Conservation (phyloP, 78 protist genomes). For the Tieghemostelium lacteum region DNA sequence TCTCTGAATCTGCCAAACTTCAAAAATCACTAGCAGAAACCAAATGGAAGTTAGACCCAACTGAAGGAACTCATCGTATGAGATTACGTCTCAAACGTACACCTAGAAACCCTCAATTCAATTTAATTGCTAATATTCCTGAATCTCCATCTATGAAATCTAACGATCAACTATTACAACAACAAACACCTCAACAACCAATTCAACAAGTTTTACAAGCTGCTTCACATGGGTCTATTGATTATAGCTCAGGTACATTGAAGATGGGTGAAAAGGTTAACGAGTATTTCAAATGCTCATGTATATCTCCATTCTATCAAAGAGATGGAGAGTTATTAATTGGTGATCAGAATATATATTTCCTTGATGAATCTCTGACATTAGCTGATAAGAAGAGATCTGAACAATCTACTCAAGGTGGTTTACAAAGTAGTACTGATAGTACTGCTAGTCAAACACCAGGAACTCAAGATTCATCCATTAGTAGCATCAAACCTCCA, state of each 20-base stretch:
- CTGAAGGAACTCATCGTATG: constrained; percentile 75
- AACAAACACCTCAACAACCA: background rate
- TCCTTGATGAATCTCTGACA: constrained; percentile 45
- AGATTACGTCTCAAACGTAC: constrained; percentile 53
- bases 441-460: background rate
- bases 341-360: constrained; percentile 67
- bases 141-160: background rate
- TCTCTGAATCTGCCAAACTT: background rate
- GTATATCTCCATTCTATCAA: constrained; percentile 59
- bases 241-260: constrained; percentile 51
- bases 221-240: background rate
- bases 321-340: constrained; percentile 77
- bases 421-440: too few species aligned
- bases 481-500: constrained; percentile 23
- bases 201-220: too few species aligned
- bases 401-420: too few species aligned
- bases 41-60: constrained; percentile 79
- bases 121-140: background rate
- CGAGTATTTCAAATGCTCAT: constrained; percentile 21
- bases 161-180: background rate
- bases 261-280: constrained; percentile 52
- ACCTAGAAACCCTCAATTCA: background rate
- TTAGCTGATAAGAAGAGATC: background rate
- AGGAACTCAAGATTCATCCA: background rate
- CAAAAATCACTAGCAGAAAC: background rate